Evolutionary conservation across 768 basidiomycete genomes (phyloP), one percentile per base, ranked within the genome.

Genomic region (Panus rudis): DNA sequence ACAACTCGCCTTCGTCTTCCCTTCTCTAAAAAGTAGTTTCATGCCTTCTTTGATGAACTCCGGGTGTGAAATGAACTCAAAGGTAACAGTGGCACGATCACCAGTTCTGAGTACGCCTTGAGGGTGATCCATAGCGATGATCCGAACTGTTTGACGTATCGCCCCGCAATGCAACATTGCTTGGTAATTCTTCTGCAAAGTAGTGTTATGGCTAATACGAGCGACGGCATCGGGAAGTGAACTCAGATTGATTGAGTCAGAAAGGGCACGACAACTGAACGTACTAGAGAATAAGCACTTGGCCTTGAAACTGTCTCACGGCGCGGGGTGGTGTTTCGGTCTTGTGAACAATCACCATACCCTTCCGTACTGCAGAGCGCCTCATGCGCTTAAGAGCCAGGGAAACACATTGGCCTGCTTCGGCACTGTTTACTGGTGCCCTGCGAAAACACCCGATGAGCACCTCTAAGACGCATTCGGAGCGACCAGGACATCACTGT

Each of bases 161-260:
- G 90, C 89, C 20, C 92, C 92, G 55, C 91, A 93, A 59, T 94
- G 92, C 56, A 94, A 70, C 91, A 94, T 93, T 0, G 89, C 86
- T 67, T 94, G 92, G 55, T 96, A 96, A 55, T 90, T 89, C 61
- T 75, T 81, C 64, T 96, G 92, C 50, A 96, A 69, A 19, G 92
- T 96, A 32, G 90, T 92, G 56, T 92, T 92, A 61, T 92, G 90
- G 55, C 86, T 90, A 47, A 40, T 28, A 48, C 16, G 28, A 11
- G 33, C 17, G 42, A 34, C n/a, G 48, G 31, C 16, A 46, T 42
- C 34, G 26, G 19, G 28, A 41, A 31, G 37, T 21, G 39, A 38
- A 22, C 26, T 41, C 12, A 43, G 34, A 13, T 27, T 27, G 16
- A 17, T 37, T 39, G 7, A 43, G 17, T 34, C 23, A 34, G 27